Conservation (phyloP, 2,329 filamentous ascomycete species). For the Aspergillus pseudotamarii region DNA sequence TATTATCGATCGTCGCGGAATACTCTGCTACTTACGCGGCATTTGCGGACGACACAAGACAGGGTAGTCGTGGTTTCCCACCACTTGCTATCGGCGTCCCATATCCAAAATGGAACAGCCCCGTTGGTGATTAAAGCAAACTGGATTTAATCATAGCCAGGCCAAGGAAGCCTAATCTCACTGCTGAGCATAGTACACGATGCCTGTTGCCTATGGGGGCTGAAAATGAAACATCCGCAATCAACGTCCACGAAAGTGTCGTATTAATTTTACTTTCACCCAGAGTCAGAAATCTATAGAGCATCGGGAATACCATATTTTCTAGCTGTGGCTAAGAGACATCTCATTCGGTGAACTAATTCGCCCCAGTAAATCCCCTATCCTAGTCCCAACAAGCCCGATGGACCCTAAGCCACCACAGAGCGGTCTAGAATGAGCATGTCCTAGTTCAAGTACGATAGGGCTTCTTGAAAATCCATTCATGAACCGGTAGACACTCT, state of each 20-base stretch:
- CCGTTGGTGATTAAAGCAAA: too few relatives aligned
- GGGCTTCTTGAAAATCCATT: rapidly evolving
- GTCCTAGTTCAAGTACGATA: neutral
- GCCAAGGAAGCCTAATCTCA: neutral
- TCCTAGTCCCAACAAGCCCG: neutral
- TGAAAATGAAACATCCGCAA: neutral
- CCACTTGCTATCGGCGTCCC: neutral
- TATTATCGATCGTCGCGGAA: too few relatives aligned
- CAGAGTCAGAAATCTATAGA: too few relatives aligned
- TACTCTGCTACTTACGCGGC: neutral
- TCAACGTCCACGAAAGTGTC: neutral
- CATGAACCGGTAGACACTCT: neutral
- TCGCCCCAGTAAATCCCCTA: neutral
- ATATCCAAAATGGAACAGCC: neutral
- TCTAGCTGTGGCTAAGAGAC: neutral
- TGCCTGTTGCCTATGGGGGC: neutral
- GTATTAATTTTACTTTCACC: neutral
- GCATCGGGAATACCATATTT: neutral
- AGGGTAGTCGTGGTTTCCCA: too few relatives aligned
- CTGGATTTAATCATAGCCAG: neutral
- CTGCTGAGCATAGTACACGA: neutral
- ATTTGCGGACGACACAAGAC: neutral
- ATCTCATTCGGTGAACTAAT: neutral
- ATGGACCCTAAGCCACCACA: neutral
- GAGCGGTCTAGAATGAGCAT: neutral